Conservation (phyloP, 2,329 filamentous ascomycete genomes). For the Metarhizium album region DNA sequence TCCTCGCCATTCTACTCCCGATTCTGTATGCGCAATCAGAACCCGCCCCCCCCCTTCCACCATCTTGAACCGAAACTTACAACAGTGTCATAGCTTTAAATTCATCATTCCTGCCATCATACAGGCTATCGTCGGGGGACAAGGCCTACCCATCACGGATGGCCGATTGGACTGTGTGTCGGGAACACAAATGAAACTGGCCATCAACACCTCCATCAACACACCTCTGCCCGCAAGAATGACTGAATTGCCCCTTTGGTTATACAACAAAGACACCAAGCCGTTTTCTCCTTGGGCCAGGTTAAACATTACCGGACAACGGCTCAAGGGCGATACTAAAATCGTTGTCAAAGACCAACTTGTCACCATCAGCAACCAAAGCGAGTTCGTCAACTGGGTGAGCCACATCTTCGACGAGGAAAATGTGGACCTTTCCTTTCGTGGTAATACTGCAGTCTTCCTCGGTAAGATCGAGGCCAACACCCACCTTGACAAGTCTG, state of each 20-base stretch:
- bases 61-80: slow-evolving; percentile 6
- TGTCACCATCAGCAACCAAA: slow-evolving; percentile 25
- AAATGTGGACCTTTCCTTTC: slow-evolving; percentile 24
- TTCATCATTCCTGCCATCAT: slow-evolving; percentile 36
- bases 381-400: slow-evolving; percentile 29
- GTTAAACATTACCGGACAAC: slow-evolving; percentile 9
- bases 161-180: slow-evolving; percentile 25
- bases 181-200: slow-evolving; percentile 22
- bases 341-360: slow-evolving; percentile 24
- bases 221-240: slow-evolving; percentile 27
- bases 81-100: slow-evolving; percentile 25
- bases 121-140: slow-evolving; percentile 30
- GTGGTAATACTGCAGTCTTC: slow-evolving; percentile 25
- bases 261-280: slow-evolving; percentile 29
- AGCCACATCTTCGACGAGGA: slow-evolving; percentile 27
- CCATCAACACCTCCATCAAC: slow-evolving; percentile 24
- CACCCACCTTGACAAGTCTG: slow-evolving; percentile 29
- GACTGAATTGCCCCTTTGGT: slow-evolving; percentile 25
- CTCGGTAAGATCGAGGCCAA: slow-evolving; percentile 28
- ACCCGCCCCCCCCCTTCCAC: background rate
- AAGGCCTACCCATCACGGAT: slow-evolving; percentile 26
- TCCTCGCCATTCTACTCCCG: slow-evolving; percentile 34
- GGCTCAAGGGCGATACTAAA: slow-evolving; percentile 25
- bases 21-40: slow-evolving; percentile 27
- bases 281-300: slow-evolving; percentile 12